These are phyloP conservation scores for Cryomyces minteri DNA, from an alignment of 495 filamentous ascomycete genomes.

Conservation along the genomic window DNA sequence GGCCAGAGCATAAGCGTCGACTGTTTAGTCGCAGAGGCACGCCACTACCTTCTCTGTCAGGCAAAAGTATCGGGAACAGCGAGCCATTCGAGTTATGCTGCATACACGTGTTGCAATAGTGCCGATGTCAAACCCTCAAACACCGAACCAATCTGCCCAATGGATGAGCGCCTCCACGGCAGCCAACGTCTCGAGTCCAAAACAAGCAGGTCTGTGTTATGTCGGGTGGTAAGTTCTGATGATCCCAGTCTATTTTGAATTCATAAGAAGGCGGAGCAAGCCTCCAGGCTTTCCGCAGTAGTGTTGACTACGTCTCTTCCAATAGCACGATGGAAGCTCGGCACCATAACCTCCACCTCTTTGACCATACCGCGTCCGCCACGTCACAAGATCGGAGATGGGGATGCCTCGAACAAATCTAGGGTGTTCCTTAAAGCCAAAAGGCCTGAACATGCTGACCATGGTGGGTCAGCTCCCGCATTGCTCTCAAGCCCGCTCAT, in stretches of 20 bases:
- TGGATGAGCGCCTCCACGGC: no score
- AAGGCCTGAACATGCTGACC: not conserved
- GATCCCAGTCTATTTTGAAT: not conserved
- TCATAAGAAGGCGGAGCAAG: not conserved
- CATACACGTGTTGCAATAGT: no score
- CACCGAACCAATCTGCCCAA: no score
- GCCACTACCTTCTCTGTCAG: no score
- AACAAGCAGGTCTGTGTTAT: not conserved
- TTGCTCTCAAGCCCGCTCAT: not conserved
- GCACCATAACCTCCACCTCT: not conserved
- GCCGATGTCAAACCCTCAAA: no score
- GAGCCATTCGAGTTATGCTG: no score
- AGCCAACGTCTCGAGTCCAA: no score
- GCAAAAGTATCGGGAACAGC: no score
- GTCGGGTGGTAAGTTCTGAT: not conserved
- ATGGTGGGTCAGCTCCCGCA: conserved; percentile 1
- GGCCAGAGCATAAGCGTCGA: no score
- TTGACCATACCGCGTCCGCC: conserved; percentile 3
- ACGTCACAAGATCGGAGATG: conserved; percentile 3
- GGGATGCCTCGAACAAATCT: not conserved
- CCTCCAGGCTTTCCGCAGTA: conserved; percentile 1
- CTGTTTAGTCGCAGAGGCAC: no score
- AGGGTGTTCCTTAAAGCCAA: not conserved
- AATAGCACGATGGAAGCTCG: not conserved
- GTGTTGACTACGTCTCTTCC: not conserved